A percentile compares a stretch with the other conserved stretches of the same genome.
phyloP scores from a whole-genome alignment of 2,329 filamentous ascomycete species.

The Fusarium papillatum region DNA sequence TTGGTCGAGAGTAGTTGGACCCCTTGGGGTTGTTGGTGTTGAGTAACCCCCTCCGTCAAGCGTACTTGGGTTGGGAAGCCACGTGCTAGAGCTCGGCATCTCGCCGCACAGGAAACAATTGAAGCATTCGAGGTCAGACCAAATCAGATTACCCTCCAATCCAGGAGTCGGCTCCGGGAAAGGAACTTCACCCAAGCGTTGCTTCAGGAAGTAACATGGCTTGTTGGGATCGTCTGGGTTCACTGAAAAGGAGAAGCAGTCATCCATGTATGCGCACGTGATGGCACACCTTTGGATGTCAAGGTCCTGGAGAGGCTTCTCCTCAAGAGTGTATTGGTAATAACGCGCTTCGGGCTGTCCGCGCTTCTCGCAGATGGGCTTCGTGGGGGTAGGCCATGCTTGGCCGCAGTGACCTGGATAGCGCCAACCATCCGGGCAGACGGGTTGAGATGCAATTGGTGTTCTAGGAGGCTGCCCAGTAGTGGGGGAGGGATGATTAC shows the following conservation, averaged over 20 bases:
- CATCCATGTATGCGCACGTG: neutral
- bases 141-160: neutral
- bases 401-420: neutral
- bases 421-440: neutral
- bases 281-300: neutral
- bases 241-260: neutral
- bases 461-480: neutral
- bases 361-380: neutral
- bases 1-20: neutral
- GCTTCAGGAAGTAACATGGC: neutral
- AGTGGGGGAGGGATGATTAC: neutral
- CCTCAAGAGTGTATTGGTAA: neutral
- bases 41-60: neutral
- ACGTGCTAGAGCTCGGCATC: neutral
- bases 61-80: neutral
- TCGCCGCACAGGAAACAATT: neutral
- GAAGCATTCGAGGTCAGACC: constrained; percentile 1
- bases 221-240: neutral
- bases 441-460: neutral
- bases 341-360: neutral
- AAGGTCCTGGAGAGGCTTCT: neutral
- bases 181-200: neutral
- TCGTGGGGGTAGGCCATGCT: neutral
- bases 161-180: neutral
- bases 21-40: neutral